A percentile compares a stretch with the other conserved stretches of the same genome.
These are phyloP conservation scores for Eragrostis nindensis DNA, from an alignment of 176 grass and related monocot genomes.

Conservation along the genomic window DNA sequence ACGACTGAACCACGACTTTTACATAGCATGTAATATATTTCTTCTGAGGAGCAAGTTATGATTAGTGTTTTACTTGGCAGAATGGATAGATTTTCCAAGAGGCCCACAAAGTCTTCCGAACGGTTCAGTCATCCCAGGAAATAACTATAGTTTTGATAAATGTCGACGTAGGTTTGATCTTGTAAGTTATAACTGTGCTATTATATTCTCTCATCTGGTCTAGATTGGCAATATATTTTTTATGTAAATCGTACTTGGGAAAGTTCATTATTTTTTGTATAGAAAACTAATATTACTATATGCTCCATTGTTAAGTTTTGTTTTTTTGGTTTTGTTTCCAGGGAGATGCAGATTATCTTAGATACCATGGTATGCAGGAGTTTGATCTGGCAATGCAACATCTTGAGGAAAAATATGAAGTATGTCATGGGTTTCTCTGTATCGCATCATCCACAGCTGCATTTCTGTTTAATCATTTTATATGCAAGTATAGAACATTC, in stretches of 20 bases:
- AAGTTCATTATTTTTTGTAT: conserved; percentile 29
- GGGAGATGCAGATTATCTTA: conserved; percentile 95
- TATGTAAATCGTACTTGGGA: conserved; percentile 17
- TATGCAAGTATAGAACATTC: conserved; percentile 1
- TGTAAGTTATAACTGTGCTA: conserved; percentile 64
- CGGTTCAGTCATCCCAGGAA: conserved; percentile 71
- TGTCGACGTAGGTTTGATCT: conserved; percentile 94
- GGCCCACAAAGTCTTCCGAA: conserved; percentile 70
- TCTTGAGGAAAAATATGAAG: conserved; percentile 88
- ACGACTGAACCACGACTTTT: background rate
- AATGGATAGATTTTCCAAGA: conserved; percentile 99
- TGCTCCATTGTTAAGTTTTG: conserved; percentile 7
- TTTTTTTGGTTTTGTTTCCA: conserved; percentile 35
- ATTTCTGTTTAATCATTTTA: background rate
- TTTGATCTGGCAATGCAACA: conserved; percentile 96
- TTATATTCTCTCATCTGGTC: conserved; percentile 22
- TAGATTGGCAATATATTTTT: conserved; percentile 17
- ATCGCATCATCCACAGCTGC: background rate
- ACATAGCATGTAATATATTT: conserved; percentile 2
- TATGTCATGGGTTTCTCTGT: conserved; percentile 46
- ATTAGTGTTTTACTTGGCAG: conserved; percentile 54
- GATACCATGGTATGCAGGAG: conserved; percentile 88
- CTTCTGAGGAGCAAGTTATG: conserved; percentile 12
- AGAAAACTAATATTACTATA: conserved; percentile 20
- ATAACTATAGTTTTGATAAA: conserved; percentile 92